phyloP scores from a whole-genome alignment of 2,329 filamentous ascomycete genomes.

The Blumeriella jaapii region DNA sequence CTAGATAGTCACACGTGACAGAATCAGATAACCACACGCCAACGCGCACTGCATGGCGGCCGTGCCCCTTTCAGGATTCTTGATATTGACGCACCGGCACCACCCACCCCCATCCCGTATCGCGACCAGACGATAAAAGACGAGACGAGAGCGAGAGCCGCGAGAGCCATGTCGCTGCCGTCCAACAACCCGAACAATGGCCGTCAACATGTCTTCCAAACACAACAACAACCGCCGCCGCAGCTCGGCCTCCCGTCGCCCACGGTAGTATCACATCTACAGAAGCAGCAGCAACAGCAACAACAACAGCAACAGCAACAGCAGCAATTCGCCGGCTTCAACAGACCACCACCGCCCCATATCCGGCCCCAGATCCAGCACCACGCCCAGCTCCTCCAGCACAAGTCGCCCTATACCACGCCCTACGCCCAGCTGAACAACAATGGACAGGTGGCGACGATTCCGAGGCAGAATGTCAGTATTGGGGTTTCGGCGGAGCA shows the following conservation, averaged over 20 bases:
- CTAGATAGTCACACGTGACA: not conserved
- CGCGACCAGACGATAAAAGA: too few relatives aligned
- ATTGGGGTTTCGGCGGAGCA: slow-evolving; percentile 25
- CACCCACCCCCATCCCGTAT: slow-evolving; percentile 1
- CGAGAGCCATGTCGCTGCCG: slow-evolving; percentile 25
- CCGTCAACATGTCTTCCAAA: slow-evolving; percentile 20
- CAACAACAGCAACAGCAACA: slow-evolving; percentile 17
- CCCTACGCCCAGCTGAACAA: slow-evolving; percentile 24
- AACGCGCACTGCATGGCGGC: too few relatives aligned
- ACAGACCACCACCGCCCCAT: slow-evolving; percentile 18
- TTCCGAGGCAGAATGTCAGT: slow-evolving; percentile 19
- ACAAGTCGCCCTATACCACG: slow-evolving; percentile 24
- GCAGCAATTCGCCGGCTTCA: slow-evolving; percentile 16
- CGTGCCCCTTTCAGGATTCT: too few relatives aligned
- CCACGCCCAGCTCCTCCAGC: slow-evolving; percentile 13
- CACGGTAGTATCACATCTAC: slow-evolving; percentile 11
- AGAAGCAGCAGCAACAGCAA: slow-evolving; percentile 12
- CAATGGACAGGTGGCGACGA: slow-evolving; percentile 15
- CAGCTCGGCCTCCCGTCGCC: too few relatives aligned
- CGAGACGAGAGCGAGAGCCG: too few relatives aligned
- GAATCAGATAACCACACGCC: slow-evolving; percentile 6
- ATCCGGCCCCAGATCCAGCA: slow-evolving; percentile 17
- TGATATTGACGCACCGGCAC: slow-evolving; percentile 6
- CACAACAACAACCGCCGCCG: slow-evolving; percentile 18
- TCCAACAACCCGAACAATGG: slow-evolving; percentile 19